Evolutionary conservation across 768 basidiomycete genomes (phyloP), one percentile per base, ranked within the genome.

Genomic region (Boletus bicolor): DNA sequence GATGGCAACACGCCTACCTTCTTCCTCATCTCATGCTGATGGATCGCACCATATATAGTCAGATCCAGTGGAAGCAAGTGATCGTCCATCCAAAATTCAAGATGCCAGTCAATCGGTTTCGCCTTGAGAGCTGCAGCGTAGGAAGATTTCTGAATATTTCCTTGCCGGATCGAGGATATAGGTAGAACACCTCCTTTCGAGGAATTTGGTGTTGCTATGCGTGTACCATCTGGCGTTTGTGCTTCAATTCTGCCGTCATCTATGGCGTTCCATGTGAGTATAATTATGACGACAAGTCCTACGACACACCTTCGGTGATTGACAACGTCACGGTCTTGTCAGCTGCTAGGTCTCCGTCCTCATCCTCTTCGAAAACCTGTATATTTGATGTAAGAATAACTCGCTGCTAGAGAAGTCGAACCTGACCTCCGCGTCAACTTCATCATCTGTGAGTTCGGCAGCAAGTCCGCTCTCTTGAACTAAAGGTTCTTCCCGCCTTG

Each of bases 11-110:
- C 72, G 3, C 84, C 82, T 4, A 80, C 74, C 69, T 88, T 84
- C 76, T 91, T 89, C 56, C 89, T 80, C 71, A 83, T 82, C 69
- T 94, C 90, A 64, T 92, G 88, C 64, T 93, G 91, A 68, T 98
- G 94, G 44, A 97, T 89, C 0, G 94, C 96, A 8, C 97, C 97
- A 66, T 97, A 99, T 49, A 99, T 87, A 0, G 97, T 99, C 53
- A 95, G 78, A 68, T 95, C 91, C 55, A 95, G 72, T 0, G 90
- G 88, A 17, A 98, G 75, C 21, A 83, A 73, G 44, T 91, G 86
- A 57, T 93, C 94, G 66, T 92, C 92, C 84, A 98, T 89, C 9
- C 83, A 89, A 73, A 99, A 98, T 72, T 97, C 89, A 49, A 98
- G 83, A 69, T 99, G 95, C 93, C 93, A 99, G 66, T 98, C 96